Base-by-base conservation (phyloP, 768 basidiomycete species). In the Hypholoma fasciculare region DNA sequence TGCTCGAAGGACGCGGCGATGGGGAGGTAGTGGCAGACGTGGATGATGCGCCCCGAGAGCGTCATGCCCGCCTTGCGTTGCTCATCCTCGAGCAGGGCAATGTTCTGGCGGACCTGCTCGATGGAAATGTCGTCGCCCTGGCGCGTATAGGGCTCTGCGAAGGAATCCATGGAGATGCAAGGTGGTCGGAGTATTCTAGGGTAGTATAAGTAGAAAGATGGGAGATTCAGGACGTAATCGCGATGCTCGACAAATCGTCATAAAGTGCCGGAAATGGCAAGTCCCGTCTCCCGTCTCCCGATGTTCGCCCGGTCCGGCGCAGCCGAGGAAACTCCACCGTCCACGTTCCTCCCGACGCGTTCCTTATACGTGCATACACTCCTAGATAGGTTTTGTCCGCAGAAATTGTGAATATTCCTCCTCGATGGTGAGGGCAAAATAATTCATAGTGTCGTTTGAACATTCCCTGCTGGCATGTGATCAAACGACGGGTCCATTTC, bases 21-120 rank as follows among this genome's bases (percentile, higher is more conserved):
- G 60, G 94, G 94, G 55, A 96, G 87, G 68, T 94, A 92, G 72
- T 95, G 94, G 75, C 87, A 90, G 61, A 97, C 88, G 65, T 96
- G 96, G 66, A 98, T 83, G 70, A 97, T 90, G 43, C 96, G 85
- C 1, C 95, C 96, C 4, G 89, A 89, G 43, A 97, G 83, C 1
- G 84, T 78, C 55, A 90, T 84, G 43, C 87, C 89, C 57, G 88
- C 84, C 1, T 82, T 81, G 54, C 74, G 76, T 71, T 91, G 90
- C 54, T 89, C 80, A 0, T 81, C 81, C 73, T 96, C 90, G 68
- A 96, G 87, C 8, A 78, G 73, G 37, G 70, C 73, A 54, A 97
- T 88, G 63, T 90, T 86, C 4, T 80, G 80, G 48, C 90, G 85
- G 67, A 97, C 87, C 67, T 89, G 83, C 58, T 83, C 82, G 67